These are phyloP conservation scores for Hortiboletus rubellus DNA, from an alignment of 1,284 basidiomycete genomes.

Conservation along the genomic window DNA sequence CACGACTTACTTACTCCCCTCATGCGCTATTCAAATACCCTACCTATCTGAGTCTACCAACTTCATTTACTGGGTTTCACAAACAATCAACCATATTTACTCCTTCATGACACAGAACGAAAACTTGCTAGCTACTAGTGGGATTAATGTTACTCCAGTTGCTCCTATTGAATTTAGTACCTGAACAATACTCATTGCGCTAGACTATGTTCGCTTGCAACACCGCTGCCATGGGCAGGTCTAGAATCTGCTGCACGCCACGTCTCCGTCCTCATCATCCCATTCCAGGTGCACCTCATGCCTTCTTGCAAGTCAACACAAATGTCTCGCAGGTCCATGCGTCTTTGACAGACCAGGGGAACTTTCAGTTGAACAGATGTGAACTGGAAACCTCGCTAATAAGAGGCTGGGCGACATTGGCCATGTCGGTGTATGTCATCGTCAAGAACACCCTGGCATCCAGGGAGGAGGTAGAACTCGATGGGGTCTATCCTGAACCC, in stretches of 20 bases:
- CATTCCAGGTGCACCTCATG: neutral
- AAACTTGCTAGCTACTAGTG: neutral
- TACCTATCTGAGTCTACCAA: too few species aligned
- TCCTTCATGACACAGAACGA: neutral
- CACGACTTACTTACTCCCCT: neutral
- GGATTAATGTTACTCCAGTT: too few species aligned
- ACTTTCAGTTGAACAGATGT: neutral
- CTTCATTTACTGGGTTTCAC: too few species aligned
- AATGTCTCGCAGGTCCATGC: conserved; percentile 25
- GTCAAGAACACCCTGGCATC: conserved; percentile 18
- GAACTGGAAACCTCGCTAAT: conserved; percentile 8
- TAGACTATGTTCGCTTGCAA: neutral
- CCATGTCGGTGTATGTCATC: conserved; percentile 21
- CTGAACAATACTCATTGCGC: neutral
- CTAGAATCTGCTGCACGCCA: neutral
- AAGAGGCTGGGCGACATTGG: conserved; percentile 9
- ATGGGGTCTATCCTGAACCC: conserved; percentile 25
- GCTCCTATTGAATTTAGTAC: neutral
- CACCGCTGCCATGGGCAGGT: neutral
- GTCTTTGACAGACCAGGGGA: neutral
- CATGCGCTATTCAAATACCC: too few species aligned
- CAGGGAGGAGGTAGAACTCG: conserved; percentile 19
- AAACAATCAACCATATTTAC: neutral
- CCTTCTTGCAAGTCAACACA: conserved; percentile 20
- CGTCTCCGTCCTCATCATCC: too few species aligned